Conservation (phyloP, 2,329 filamentous ascomycete genomes). For the Orbilia oligospora region DNA sequence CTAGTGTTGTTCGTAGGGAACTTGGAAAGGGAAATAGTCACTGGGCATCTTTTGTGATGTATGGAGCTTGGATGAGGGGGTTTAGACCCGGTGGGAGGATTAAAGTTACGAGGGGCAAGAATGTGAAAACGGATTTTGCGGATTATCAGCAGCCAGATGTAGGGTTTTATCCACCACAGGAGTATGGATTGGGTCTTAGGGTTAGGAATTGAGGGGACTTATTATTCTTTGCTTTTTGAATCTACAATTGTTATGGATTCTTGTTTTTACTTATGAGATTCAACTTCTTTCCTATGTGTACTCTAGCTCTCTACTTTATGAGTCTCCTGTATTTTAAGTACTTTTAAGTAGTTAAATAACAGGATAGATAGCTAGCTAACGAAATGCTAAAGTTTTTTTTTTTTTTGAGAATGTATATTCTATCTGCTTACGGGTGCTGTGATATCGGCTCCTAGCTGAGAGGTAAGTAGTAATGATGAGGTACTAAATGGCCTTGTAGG, state of each 20-base stretch:
- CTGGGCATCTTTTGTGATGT: constrained; percentile 49
- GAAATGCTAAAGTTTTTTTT: too few species aligned
- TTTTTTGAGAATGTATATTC: too few species aligned
- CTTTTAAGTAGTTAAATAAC: background rate
- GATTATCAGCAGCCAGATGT: constrained; percentile 25
- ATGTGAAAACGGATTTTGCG: constrained; percentile 31
- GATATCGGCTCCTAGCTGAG: too few species aligned
- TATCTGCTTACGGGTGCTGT: too few species aligned
- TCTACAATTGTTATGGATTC: background rate
- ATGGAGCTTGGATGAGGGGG: constrained; percentile 51
- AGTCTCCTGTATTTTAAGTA: constrained; percentile 14
- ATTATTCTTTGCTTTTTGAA: background rate
- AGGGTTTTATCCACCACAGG: background rate
- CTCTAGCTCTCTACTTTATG: background rate
- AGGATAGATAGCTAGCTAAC: background rate
- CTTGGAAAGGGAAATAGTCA: constrained; percentile 12
- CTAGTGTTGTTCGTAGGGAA: constrained; percentile 14
- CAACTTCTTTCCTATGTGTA: background rate
- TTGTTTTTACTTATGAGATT: background rate
- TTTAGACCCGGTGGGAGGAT: constrained; percentile 42
- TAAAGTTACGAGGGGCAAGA: background rate
- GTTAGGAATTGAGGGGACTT: background rate
- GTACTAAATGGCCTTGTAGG: background rate
- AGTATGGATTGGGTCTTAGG: background rate
- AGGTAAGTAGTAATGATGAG: too few species aligned